phyloP scores from a whole-genome alignment of 352 stramenopile species.

The Plasmopara viticola region DNA sequence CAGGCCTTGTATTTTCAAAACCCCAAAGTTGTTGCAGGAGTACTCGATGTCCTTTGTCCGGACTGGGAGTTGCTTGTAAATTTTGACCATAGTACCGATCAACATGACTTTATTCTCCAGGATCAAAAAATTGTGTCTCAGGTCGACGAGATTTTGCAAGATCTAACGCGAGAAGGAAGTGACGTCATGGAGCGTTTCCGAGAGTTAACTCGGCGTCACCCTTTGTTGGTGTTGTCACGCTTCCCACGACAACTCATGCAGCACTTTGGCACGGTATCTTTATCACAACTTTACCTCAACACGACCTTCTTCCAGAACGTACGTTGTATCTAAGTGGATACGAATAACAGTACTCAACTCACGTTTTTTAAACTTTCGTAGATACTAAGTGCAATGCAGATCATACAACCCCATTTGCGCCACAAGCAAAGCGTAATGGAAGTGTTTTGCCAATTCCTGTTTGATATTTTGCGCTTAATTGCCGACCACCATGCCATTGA shows the following conservation, averaged over 20 bases:
- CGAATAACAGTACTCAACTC: not conserved
- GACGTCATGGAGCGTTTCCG: conserved; percentile 59
- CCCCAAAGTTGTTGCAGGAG: conserved; percentile 34
- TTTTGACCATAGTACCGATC: conserved; percentile 15
- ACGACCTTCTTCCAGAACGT: conserved; percentile 54
- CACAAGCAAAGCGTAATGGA: conserved; percentile 27
- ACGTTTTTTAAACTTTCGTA: conserved; percentile 12
- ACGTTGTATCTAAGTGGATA: conserved; percentile 10
- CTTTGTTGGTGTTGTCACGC: conserved; percentile 46
- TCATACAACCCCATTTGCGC: conserved; percentile 34
- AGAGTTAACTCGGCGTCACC: conserved; percentile 47
- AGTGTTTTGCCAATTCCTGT: conserved; percentile 45
- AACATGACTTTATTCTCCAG: conserved; percentile 12
- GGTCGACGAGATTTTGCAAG: conserved; percentile 43
- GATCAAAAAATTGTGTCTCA: conserved; percentile 25
- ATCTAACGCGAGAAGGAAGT: conserved; percentile 34
- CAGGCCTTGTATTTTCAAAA: conserved; percentile 61
- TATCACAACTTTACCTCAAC: conserved; percentile 69
- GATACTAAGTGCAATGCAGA: conserved; percentile 59
- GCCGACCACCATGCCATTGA: conserved; percentile 54
- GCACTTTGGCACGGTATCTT: conserved; percentile 46
- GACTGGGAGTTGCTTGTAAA: conserved; percentile 50
- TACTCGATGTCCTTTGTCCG: conserved; percentile 46
- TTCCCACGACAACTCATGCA: conserved; percentile 46
- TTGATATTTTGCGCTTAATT: conserved; percentile 65